These are phyloP conservation scores for Plasmodium vivax DNA, from an alignment of 169 alveolate species.

Conservation along the genomic window DNA sequence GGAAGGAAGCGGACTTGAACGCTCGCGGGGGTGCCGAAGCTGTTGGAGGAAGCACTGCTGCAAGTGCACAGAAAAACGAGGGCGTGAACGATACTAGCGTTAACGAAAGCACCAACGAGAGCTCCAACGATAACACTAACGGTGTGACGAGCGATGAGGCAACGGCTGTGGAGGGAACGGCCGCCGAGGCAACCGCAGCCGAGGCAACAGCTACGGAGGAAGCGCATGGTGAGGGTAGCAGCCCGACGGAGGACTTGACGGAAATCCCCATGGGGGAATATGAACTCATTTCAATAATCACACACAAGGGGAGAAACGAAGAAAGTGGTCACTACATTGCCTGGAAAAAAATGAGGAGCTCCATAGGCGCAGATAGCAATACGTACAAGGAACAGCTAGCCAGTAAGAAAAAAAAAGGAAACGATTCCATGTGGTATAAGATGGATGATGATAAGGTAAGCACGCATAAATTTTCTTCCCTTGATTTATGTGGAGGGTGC, in stretches of 20 bases:
- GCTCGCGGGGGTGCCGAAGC: background rate
- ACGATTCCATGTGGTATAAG: slow-evolving; percentile 85
- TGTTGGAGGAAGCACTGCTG: background rate
- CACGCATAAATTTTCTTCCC: slow-evolving; percentile 83
- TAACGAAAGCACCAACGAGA: background rate
- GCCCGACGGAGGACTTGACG: background rate
- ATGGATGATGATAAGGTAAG: slow-evolving; percentile 91
- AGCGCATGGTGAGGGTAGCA: slow-evolving; percentile 1
- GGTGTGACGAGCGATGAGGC: background rate
- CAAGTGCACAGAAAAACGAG: background rate
- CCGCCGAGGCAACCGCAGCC: no score
- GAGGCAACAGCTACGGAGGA: background rate
- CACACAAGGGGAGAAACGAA: slow-evolving; percentile 98
- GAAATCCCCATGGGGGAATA: slow-evolving; percentile 91
- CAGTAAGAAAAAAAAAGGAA: slow-evolving; percentile 66
- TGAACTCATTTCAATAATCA: slow-evolving; percentile 93
- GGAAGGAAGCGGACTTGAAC: slow-evolving; percentile 78
- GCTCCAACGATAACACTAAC: background rate
- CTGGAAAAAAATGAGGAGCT: slow-evolving; percentile 88
- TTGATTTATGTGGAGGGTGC: slow-evolving; percentile 92
- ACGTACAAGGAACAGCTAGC: background rate
- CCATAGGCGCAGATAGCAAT: background rate
- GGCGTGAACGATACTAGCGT: background rate
- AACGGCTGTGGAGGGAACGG: background rate
- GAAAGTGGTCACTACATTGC: slow-evolving; percentile 98